A percentile compares a stretch with the other conserved stretches of the same genome.
Evolutionary conservation across 2,329 filamentous ascomycete genomes (phyloP).

Genomic region (Colletotrichum lentis): DNA sequence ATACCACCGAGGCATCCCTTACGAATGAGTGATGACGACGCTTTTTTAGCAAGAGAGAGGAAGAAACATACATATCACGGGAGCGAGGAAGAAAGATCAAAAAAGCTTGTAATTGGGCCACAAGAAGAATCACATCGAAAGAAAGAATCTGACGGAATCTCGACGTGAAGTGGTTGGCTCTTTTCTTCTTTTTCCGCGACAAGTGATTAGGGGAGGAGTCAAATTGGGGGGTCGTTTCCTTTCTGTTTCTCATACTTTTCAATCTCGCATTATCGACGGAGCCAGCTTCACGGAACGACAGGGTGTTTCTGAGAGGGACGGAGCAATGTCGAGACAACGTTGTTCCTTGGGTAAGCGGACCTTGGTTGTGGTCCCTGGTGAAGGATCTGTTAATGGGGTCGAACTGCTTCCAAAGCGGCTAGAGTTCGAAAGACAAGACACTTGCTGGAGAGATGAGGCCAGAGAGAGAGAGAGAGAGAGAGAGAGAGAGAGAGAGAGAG

Average conservation of each 20-base stretch:
- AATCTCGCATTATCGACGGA: slow-evolving; percentile 25
- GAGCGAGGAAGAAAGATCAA: slow-evolving; percentile 7
- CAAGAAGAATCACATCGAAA: slow-evolving; percentile 23
- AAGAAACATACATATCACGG: slow-evolving; percentile 35
- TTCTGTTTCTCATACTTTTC: background rate
- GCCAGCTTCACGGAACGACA: slow-evolving; percentile 24
- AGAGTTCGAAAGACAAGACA: background rate
- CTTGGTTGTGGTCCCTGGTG: background rate
- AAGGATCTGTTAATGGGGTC: background rate
- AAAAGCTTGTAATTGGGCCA: slow-evolving; percentile 34
- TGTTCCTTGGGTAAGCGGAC: background rate
- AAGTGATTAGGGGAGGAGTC: slow-evolving; percentile 25
- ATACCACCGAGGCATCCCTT: slow-evolving; percentile 34
- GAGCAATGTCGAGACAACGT: background rate
- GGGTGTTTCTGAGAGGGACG: background rate
- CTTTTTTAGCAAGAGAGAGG: slow-evolving; percentile 12
- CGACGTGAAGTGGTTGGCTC: slow-evolving; percentile 19
- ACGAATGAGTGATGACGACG: slow-evolving; percentile 35
- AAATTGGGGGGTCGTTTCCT: background rate
- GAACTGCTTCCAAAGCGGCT: background rate
- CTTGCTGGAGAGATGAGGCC: background rate
- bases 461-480: background rate
- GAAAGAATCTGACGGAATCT: slow-evolving; percentile 30
- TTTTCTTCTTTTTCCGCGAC: slow-evolving; percentile 2
- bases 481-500: background rate